Conservation (phyloP, 2,329 filamentous ascomycete genomes). For the Tolypocladium nubicola region DNA sequence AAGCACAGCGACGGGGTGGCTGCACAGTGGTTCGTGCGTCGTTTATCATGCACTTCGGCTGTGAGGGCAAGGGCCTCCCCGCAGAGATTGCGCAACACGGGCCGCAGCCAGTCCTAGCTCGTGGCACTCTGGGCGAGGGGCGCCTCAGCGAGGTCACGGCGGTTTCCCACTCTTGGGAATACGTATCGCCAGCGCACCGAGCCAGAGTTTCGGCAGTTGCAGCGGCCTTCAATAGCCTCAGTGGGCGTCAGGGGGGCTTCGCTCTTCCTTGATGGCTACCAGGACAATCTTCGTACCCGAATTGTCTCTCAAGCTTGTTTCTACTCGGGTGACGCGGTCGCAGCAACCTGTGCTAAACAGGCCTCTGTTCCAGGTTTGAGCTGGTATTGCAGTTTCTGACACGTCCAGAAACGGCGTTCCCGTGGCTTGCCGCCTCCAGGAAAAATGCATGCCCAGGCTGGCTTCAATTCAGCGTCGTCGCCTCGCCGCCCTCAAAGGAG, state of each 20-base stretch:
- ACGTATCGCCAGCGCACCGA: background rate
- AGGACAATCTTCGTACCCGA: background rate
- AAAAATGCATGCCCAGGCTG: too few relatives aligned
- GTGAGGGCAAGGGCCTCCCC: background rate
- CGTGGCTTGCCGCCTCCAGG: too few relatives aligned
- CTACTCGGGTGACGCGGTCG: background rate
- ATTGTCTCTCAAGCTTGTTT: too few relatives aligned
- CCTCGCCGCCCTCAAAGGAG: too few relatives aligned
- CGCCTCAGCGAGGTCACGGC: too few relatives aligned
- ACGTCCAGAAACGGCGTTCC: too few relatives aligned
- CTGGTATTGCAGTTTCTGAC: background rate
- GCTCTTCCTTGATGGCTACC: background rate
- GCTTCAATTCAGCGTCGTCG: too few relatives aligned
- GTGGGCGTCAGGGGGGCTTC: background rate
- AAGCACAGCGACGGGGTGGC: background rate
- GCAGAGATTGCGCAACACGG: background rate
- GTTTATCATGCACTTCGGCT: background rate
- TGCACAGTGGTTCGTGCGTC: background rate
- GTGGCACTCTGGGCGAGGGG: background rate
- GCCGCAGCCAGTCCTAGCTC: background rate
- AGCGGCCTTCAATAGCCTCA: background rate
- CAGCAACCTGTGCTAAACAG: background rate
- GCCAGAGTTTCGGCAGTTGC: background rate
- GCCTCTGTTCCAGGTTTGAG: background rate
- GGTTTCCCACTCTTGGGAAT: background rate